Conservation (phyloP, 768 basidiomycete species). For the Galerina marginata region DNA sequence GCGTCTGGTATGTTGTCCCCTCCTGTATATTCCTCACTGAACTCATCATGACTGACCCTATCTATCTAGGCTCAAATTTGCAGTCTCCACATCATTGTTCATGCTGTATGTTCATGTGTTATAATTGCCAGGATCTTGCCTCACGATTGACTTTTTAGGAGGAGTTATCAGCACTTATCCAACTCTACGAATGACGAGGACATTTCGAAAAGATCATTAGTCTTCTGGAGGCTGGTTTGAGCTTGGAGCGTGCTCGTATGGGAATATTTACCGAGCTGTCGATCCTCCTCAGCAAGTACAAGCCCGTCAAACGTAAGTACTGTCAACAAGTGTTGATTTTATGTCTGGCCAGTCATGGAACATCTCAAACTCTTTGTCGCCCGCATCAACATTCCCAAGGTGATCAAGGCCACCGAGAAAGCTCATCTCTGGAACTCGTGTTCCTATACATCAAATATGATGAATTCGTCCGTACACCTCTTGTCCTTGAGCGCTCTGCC, state of each 20-base stretch:
- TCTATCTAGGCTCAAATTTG: slow-evolving; percentile 87
- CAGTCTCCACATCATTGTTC: slow-evolving; percentile 96
- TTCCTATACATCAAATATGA: slow-evolving; percentile 99
- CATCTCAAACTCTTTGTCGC: slow-evolving; percentile 96
- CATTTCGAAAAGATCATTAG: slow-evolving; percentile 94
- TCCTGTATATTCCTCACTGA: not conserved
- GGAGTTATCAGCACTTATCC: slow-evolving; percentile 74
- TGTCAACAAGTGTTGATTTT: not conserved
- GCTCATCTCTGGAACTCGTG: slow-evolving; percentile 98
- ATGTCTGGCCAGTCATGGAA: slow-evolving; percentile 80
- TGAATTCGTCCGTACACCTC: slow-evolving; percentile 68
- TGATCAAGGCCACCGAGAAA: slow-evolving; percentile 94
- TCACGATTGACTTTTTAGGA: slow-evolving; percentile 51
- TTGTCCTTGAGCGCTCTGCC: slow-evolving; percentile 81
- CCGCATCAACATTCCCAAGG: slow-evolving; percentile 99
- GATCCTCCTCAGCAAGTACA: slow-evolving; percentile 93
- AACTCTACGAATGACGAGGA: slow-evolving; percentile 88
- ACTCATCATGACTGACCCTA: slow-evolving; percentile 1
- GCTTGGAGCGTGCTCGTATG: slow-evolving; percentile 97
- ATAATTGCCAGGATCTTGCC: slow-evolving; percentile 25
- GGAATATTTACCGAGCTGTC: slow-evolving; percentile 97
- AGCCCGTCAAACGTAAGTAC: slow-evolving; percentile 86
- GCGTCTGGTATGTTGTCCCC: slow-evolving; percentile 63
- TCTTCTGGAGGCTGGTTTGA: slow-evolving; percentile 92
- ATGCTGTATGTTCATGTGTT: slow-evolving; percentile 55